Evolutionary conservation across 257 asterid genomes (phyloP), one percentile per base, ranked within the genome.

Genomic region (Primulina tabacum): DNA sequence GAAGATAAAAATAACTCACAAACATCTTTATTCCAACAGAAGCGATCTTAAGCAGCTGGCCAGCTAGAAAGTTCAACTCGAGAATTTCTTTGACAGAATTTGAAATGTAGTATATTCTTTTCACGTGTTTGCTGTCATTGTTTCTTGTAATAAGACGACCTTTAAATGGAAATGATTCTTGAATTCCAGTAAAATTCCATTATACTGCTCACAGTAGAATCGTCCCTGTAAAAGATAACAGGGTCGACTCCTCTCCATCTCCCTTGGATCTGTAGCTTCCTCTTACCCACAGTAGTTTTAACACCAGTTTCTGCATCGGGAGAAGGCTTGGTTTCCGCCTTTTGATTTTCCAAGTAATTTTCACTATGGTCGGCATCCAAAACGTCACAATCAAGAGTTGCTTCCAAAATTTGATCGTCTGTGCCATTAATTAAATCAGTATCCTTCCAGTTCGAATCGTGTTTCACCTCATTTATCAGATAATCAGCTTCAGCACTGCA

Each of bases 211-310:
- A 89, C 86, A 68, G 80, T 81, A 40, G 78, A 60, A 30, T 83
- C 96, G 43, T 91, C 96, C 70, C 73, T 84, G 79, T 88, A 91
- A 79, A 94, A 94, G 60, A 94, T 65, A 77, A 94, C 96, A 61
- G 95, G 99, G 79, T 94, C 99, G 20, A 94, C 92, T 69, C 97
- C 97, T 77, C 84, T 80, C 99, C 97, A 89, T 76, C 79, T 86
- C 77, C 97, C 97, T 75, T 89, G 96, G 73, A 84, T 84, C 71
- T 89, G 96, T 71, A 91, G 84, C 85, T 88, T 94, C 77, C 96
- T 88, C 73, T 88, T 88, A 56, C 82, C 90, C 26, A 78, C 77
- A 34, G 50, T 90, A 53, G 29, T 64, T 69, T 80, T 79, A 21
- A 81, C 76, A 50, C 65, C 87, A 71, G 67, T 59, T 76, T 69